phyloP scores from a whole-genome alignment of 768 basidiomycete species.

The Mycena maculata region DNA sequence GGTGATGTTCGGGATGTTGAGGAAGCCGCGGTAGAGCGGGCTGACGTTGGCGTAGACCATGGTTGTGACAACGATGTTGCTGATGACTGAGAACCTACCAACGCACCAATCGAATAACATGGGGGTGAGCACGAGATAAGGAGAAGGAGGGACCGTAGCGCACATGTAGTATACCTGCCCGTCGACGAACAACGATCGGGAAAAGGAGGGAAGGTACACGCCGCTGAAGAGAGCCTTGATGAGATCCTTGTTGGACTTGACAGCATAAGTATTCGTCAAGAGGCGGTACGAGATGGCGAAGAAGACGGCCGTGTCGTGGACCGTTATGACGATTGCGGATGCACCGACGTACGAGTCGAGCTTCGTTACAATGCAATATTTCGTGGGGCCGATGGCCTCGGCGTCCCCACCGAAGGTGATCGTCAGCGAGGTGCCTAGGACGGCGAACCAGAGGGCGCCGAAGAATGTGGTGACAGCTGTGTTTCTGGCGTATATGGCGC shows the following conservation, averaged over 20 bases:
- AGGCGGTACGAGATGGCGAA: constrained; percentile 29
- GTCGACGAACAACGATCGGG: background rate
- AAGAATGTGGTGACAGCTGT: constrained; percentile 40
- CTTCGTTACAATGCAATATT: constrained; percentile 39
- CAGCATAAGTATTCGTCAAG: background rate
- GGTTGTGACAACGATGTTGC: constrained; percentile 17
- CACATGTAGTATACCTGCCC: constrained; percentile 14
- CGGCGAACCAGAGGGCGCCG: constrained; percentile 45
- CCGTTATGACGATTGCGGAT: constrained; percentile 35
- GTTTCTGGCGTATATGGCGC: constrained; percentile 40
- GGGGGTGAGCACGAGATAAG: background rate
- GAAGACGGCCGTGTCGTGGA: constrained; percentile 47
- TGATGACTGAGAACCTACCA: constrained; percentile 24
- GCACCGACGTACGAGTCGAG: constrained; percentile 35
- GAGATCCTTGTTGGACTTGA: background rate
- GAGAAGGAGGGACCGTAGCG: background rate
- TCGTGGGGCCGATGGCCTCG: constrained; percentile 38
- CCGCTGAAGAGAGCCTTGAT: constrained; percentile 13
- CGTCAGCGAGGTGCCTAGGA: constrained; percentile 43
- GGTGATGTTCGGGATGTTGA: constrained; percentile 4
- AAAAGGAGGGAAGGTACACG: background rate
- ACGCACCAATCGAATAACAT: too few relatives aligned
- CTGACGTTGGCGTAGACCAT: constrained; percentile 10
- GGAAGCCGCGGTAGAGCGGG: constrained; percentile 13
- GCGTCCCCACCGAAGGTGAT: constrained; percentile 39